Evolutionary conservation across 345 rosid species (phyloP), one percentile per base, ranked within the genome.

Genomic region (Gossypium australe): DNA sequence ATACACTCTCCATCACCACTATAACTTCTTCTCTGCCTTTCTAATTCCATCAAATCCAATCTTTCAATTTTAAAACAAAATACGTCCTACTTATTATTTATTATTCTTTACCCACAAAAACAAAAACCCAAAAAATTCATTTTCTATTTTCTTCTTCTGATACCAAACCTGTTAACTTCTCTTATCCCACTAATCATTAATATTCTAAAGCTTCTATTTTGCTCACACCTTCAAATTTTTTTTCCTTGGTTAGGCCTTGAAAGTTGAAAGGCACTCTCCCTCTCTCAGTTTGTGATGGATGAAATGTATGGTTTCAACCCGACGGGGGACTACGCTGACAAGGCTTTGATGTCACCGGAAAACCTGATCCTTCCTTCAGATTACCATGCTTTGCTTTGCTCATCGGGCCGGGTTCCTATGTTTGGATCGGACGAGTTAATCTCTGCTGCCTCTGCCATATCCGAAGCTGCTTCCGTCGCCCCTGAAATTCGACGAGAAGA

Each of bases 391-490:
- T 77, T 85, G 67, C 11, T 86, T 59, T 86, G 76, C 74, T 78
- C 90, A 8, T 75, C 84, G 3, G 72, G 78, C 80, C 84, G 91
- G 86, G 51, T 83, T 72, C 86, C 80, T 72, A 79, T 82, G 79
- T 85, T 84, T 57, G 94, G 94, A 85, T 86, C 94, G 82, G 85
- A 90, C 55, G 95, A 90, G 73, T 77, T 90, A 20, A 61, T 86
- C 71, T 84, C 89, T 17, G 87, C 86, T 12, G 89, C 86, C 3
- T 87, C 98, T 0, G 92, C 81, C 59, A 78, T 89, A 48, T 88
- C 98, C 0, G 88, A 87, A 77, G 84, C 91, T 0, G 85, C 84
- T 49, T 88, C 97, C 41, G 82, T 87, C 77, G 75, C 86, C 44
- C 89, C 81, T 18, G 96, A 86, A 79, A 80, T 78, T 73, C 87